Evolutionary conservation across 1,284 basidiomycete genomes (phyloP), one percentile per base, ranked within the genome.

Genomic region (Meripilus lineatus): DNA sequence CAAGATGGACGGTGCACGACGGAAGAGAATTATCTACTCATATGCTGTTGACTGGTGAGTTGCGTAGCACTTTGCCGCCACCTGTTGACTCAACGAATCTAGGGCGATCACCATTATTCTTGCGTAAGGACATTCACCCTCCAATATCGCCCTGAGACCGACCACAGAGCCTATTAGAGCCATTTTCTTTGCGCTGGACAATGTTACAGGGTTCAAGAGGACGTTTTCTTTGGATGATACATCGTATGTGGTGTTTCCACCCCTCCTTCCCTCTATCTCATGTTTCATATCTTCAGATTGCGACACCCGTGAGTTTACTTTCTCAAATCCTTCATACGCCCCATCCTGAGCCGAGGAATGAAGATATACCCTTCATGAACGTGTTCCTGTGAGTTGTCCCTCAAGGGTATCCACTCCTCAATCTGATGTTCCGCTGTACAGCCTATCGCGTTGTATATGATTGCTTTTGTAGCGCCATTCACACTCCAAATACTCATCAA

Each of bases 141-240:
- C n/a, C n/a, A n/a, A n/a, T n/a, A n/a, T n/a, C n/a, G n/a, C n/a
- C n/a, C n/a, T n/a, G 42, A 28, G 37, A 51, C 5, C 48, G 36
- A 38, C 15, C 15, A 17, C 20, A n/a, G n/a, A n/a, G n/a, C n/a
- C n/a, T n/a, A n/a, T n/a, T 52, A 91, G 89, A 41, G 75, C 69
- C 1, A 54, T 79, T 1, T 84, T 91, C 58, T 80, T 82, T 57
- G 72, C 79, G 6, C 66, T 94, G 14, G 77, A 91, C 57, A 68
- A 73, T 20, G 72, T 92, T 2, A 70, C 83, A 37, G 94, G 94
- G 4, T 95, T 87, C 65, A 79, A 86, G 55, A 72, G 94, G 44
- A 77, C 81, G 44, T 96, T 96, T 65, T 92, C 89, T 0, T 67
- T 94, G 11, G 70, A 73, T 30, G 92, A 96, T 62, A 81, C 81